Percentiles rank a stretch among this genome's conserved stretches.
Evolutionary conservation across 805 yeast species (phyloP).

Genomic region (Nematodospora valgi): DNA sequence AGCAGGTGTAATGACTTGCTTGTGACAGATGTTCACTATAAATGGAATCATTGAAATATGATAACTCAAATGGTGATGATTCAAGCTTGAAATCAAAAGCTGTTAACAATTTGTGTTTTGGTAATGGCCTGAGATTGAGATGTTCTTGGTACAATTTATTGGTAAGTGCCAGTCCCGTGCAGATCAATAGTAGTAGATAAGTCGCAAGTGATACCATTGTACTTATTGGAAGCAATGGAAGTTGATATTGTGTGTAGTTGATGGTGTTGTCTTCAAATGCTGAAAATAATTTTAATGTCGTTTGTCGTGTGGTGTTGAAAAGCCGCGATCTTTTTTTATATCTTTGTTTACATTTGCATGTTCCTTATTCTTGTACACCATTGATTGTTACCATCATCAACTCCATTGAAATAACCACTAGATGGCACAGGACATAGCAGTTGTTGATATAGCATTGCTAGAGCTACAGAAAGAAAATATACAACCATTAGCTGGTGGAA

Average conservation of each 20-base stretch:
- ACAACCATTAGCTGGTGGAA: conserved; percentile 60
- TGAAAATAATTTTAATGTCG: neutral
- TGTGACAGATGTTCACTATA: conserved; percentile 1
- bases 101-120: conserved; percentile 66
- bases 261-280: too few species aligned
- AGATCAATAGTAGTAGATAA: neutral
- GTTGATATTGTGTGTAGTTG: too few species aligned
- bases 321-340: too few species aligned
- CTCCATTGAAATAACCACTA: too few species aligned
- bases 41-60: conserved; percentile 16
- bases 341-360: too few species aligned
- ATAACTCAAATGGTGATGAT: conserved; percentile 42
- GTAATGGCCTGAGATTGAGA: conserved; percentile 63
- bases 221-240: neutral
- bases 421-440: neutral
- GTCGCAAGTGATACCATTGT: neutral
- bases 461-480: conserved; percentile 72
- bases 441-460: conserved; percentile 16
- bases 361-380: too few species aligned
- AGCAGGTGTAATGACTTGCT: conserved; percentile 52
- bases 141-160: conserved; percentile 49
- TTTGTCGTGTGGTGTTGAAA: conserved; percentile 1
- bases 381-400: too few species aligned
- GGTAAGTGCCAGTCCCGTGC: conserved; percentile 5
- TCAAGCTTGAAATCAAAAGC: conserved; percentile 66